These are phyloP conservation scores for Coemansia sp. DNA, from an alignment of 192 early-diverging fungal genomes.

Conservation along the genomic window DNA sequence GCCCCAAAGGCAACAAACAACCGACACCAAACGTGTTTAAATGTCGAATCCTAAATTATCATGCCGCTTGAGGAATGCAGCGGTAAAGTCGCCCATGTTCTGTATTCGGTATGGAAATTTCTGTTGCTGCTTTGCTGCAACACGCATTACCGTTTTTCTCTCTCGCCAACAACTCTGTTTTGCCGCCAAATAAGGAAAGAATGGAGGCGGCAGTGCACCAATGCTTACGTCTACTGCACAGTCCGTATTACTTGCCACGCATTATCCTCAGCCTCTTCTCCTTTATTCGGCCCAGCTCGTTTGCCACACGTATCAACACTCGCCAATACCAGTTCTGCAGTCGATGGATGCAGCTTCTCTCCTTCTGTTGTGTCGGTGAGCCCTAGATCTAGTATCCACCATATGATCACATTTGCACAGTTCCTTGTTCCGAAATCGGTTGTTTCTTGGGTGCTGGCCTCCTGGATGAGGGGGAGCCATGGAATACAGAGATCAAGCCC, in stretches of 20 bases:
- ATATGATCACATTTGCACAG: too few species aligned
- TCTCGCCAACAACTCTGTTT: background rate
- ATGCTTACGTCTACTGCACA: background rate
- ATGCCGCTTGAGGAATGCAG: background rate
- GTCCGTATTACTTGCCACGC: background rate
- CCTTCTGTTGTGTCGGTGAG: background rate
- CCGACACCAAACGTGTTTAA: background rate
- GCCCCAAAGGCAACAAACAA: background rate
- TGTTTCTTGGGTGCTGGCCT: too few species aligned
- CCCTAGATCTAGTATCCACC: too few species aligned
- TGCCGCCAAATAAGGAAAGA: slow-evolving; percentile 2
- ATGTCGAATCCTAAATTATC: background rate
- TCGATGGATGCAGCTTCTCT: background rate
- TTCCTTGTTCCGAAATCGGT: too few species aligned
- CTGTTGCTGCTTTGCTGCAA: background rate
- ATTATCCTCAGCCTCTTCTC: background rate
- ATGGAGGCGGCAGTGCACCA: background rate
- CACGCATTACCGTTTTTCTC: background rate
- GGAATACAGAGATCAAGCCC: background rate
- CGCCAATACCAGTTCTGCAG: background rate
- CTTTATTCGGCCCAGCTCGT: background rate
- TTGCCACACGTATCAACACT: background rate
- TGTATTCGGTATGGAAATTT: background rate
- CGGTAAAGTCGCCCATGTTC: background rate
- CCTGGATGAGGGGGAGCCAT: too few species aligned